Evolutionary conservation across 352 stramenopile species (phyloP).

Genomic region (Phytophthora ohioensis): DNA sequence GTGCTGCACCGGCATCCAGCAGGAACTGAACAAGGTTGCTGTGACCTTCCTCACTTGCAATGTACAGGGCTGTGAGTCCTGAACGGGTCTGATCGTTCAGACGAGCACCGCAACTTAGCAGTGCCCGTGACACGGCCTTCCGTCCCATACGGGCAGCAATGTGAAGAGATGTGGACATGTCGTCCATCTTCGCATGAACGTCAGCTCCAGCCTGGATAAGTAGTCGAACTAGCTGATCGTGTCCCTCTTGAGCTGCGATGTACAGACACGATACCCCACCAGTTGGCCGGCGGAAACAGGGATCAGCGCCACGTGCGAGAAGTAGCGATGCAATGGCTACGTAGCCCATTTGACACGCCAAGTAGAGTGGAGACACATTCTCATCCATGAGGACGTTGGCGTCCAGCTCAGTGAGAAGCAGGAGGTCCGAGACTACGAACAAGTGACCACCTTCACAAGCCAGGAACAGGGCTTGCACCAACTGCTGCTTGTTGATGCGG

Average conservation of each 20-base stretch:
- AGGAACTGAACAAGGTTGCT: conserved; percentile 67
- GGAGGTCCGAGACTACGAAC: conserved; percentile 71
- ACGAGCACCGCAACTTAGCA: conserved; percentile 61
- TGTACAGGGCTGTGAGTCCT: conserved; percentile 81
- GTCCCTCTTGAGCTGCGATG: conserved; percentile 83
- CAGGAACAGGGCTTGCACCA: conserved; percentile 79
- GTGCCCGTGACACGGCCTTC: conserved; percentile 52
- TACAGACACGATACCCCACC: conserved; percentile 83
- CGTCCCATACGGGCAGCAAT: conserved; percentile 87
- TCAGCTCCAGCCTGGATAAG: conserved; percentile 61
- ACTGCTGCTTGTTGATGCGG: conserved; percentile 28
- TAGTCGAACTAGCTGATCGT: conserved; percentile 64
- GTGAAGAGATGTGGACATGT: conserved; percentile 78
- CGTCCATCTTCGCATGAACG: conserved; percentile 78
- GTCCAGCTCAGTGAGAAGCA: conserved; percentile 60
- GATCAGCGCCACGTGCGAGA: conserved; percentile 62
- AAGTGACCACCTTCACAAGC: conserved; percentile 78
- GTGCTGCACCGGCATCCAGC: conserved; percentile 44
- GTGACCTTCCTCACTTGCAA: conserved; percentile 88
- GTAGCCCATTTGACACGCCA: conserved; percentile 88
- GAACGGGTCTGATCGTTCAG: conserved; percentile 83
- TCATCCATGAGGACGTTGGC: conserved; percentile 83
- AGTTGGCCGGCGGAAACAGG: conserved; percentile 66
- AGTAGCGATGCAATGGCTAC: conserved; percentile 66
- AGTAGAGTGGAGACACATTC: conserved; percentile 82